Base-by-base conservation (phyloP, 805 yeast genomes). In the Zygosaccharomyces kombuchaensis region DNA sequence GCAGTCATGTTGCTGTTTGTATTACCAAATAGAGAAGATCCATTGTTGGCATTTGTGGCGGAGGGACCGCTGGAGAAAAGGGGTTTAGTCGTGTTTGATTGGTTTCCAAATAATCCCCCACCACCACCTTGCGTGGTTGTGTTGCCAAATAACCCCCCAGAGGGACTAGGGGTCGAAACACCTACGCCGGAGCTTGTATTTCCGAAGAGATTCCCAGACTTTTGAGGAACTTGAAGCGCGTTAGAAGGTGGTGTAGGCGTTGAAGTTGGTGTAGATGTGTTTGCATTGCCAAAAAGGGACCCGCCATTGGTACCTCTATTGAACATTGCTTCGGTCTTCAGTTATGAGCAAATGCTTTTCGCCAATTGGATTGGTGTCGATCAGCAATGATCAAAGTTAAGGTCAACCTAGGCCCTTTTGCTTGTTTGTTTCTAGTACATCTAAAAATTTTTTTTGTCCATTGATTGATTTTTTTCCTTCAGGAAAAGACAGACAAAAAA, bases 221-320 rank as follows among this genome's bases (percentile, higher is more conserved):
- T 60, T 21, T 52, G 50, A 12, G 57, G 53, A 10, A 53, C 47
- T 41, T 48, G 57, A 17, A 55, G 45, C 13, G 52, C 56, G 39
- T 50, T 57, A 17, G 51, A 52, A 4, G 63, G 37, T 16, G 63
- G 53, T 6, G 59, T 54, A 4, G 66, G 62, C 6, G 67, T 65
- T 12, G 66, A 62, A 9, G 63, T 61, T 21, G 67, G 67, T 5
- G 67, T 60, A 9, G 66, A 59, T 5, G 65, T 56, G 44, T 53
- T 61, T n/a, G 47, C 51, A 39, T 52, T 56, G 13, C 63, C 59
- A 38, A 62, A 62, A 21, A 58, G 45, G 9, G 63, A 51, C 31
- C 56, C 52, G 46, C 58, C 54, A 36, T 54, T 57, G 34, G 46
- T 40, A 30, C 46, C 56, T 37, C 58, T 50, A 30, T 53, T 47